Conservation (phyloP, 768 basidiomycete species). For the Kwoniella mangroviensis region DNA sequence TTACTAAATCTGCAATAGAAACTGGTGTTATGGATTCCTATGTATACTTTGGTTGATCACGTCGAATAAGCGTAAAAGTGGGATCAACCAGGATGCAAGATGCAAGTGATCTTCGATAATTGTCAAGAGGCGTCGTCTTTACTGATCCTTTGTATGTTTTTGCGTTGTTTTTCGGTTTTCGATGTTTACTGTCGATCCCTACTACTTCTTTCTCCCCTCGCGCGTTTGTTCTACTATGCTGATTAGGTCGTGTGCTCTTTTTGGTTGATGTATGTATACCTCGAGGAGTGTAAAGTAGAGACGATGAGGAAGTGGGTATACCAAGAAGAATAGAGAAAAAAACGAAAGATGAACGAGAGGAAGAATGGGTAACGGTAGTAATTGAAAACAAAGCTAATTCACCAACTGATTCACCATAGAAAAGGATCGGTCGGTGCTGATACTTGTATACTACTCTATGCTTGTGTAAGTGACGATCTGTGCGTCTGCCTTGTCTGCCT, state of each 20-base stretch:
- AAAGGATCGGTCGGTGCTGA: slow-evolving; percentile 12
- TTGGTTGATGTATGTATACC: not conserved
- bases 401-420: not conserved
- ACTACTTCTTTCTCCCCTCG: not conserved
- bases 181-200: not conserved
- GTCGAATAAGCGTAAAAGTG: not conserved
- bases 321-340: not conserved
- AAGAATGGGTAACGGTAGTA: not conserved
- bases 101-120: not conserved
- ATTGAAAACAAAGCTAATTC: not conserved
- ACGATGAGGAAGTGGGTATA: not conserved
- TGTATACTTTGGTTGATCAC: no score
- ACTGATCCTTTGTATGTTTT: slow-evolving; percentile 15
- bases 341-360: not conserved
- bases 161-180: slow-evolving; percentile 1
- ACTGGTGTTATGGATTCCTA: no score
- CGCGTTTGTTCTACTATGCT: not conserved
- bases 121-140: not conserved
- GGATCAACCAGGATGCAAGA: not conserved
- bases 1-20: no score
- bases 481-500: slow-evolving; percentile 15
- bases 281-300: not conserved
- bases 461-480: slow-evolving; percentile 15
- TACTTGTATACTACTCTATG: not conserved
- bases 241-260: not conserved